A percentile compares a stretch with the other conserved stretches of the same genome.
Conservation (phyloP, 2,329 filamentous ascomycete species). For the Penicillium sp. region DNA sequence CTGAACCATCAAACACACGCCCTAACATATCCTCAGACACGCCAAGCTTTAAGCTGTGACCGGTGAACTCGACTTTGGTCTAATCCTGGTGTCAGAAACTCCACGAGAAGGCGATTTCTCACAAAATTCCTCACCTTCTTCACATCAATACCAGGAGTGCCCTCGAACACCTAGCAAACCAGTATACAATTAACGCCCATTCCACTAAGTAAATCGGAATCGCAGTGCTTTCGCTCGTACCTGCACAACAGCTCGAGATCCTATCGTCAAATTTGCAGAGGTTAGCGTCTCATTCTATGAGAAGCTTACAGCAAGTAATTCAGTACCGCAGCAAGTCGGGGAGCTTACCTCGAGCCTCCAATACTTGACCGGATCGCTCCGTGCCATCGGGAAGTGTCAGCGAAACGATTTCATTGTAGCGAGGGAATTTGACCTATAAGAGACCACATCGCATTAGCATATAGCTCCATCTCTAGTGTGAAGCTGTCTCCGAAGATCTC, state of each 20-base stretch:
- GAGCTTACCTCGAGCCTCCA: slow-evolving; percentile 84
- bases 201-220: slow-evolving; percentile 4
- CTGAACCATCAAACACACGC: slow-evolving; percentile 96
- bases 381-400: slow-evolving; percentile 93
- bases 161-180: slow-evolving; percentile 77
- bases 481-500: slow-evolving; percentile 33
- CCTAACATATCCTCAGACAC: slow-evolving; percentile 99
- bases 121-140: slow-evolving; percentile 63
- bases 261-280: slow-evolving; percentile 43
- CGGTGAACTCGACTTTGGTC: slow-evolving; percentile 97
- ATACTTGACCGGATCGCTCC: slow-evolving; percentile 85
- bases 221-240: slow-evolving; percentile 46
- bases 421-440: slow-evolving; percentile 85
- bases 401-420: slow-evolving; percentile 96
- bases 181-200: slow-evolving; percentile 19
- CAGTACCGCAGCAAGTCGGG: slow-evolving; percentile 2
- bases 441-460: slow-evolving; percentile 12
- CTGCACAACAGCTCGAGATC: slow-evolving; percentile 91
- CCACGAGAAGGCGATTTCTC: slow-evolving; percentile 1
- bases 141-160: slow-evolving; percentile 93
- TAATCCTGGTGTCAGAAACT: slow-evolving; percentile 36
- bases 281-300: slow-evolving; percentile 15
- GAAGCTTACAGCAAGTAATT: background rate
- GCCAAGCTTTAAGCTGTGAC: slow-evolving; percentile 94
- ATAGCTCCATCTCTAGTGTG: slow-evolving; percentile 2